Percentiles rank a stretch among this genome's conserved stretches.
Conservation (phyloP, 2,329 filamentous ascomycete species). For the Escovopsis weberi region DNA sequence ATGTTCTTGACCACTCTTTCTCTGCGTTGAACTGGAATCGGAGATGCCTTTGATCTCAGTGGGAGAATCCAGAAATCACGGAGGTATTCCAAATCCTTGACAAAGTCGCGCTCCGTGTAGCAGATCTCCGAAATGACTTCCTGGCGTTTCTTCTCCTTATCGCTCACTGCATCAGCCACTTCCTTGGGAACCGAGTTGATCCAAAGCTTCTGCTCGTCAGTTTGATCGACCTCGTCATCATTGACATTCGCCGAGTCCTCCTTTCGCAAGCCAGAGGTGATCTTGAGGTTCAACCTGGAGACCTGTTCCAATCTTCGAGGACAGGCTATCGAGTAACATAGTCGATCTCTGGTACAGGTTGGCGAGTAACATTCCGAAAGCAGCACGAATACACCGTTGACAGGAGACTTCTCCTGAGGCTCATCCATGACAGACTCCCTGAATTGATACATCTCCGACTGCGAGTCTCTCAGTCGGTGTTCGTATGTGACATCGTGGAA, state of each 20-base stretch:
- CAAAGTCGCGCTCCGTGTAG: slow-evolving; percentile 97
- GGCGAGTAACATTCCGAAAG: slow-evolving; percentile 96
- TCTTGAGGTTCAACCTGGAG: slow-evolving; percentile 83
- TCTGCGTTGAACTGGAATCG: slow-evolving; percentile 73
- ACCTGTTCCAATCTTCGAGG: slow-evolving; percentile 89
- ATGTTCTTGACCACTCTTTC: slow-evolving; percentile 89
- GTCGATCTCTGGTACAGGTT: slow-evolving; percentile 84
- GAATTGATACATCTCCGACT: slow-evolving; percentile 92
- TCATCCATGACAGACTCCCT: slow-evolving; percentile 82
- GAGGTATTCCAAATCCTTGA: slow-evolving; percentile 95
- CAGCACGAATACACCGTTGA: slow-evolving; percentile 93
- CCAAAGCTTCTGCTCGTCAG: slow-evolving; percentile 96
- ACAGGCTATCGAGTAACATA: slow-evolving; percentile 97
- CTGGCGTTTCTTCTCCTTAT: slow-evolving; percentile 91
- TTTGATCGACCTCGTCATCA: slow-evolving; percentile 71
- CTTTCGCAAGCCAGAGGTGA: slow-evolving; percentile 70
- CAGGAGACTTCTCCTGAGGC: slow-evolving; percentile 51
- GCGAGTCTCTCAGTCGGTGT: slow-evolving; percentile 86
- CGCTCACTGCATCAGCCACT: slow-evolving; percentile 74
- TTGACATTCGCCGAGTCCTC: slow-evolving; percentile 42
- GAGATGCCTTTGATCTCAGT: slow-evolving; percentile 65
- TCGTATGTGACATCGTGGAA: slow-evolving; percentile 99
- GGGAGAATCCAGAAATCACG: slow-evolving; percentile 98
- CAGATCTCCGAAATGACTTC: slow-evolving; percentile 97
- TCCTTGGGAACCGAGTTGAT: slow-evolving; percentile 97